A percentile compares a stretch with the other conserved stretches of the same genome.
Evolutionary conservation across 352 stramenopile genomes (phyloP).

Genomic region (Phytophthora tentaculata): DNA sequence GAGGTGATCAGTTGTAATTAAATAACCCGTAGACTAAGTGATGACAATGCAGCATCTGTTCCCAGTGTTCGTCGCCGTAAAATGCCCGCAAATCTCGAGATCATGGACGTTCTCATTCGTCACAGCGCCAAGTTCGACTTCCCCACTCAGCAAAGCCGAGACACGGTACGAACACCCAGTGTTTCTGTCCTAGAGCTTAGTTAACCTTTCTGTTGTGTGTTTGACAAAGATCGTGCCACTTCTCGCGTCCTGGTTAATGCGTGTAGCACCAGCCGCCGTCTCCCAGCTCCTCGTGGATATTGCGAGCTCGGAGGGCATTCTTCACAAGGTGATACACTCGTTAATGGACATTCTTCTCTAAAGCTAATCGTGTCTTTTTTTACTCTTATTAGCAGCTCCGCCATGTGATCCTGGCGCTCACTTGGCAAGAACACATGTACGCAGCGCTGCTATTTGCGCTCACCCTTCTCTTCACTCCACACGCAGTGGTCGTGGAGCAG

Average conservation of each 20-base stretch:
- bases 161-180: slow-evolving; percentile 17
- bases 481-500: slow-evolving; percentile 18
- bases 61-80: slow-evolving; percentile 19
- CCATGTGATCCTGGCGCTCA: slow-evolving; percentile 17
- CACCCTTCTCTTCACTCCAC: slow-evolving; percentile 25
- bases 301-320: slow-evolving; percentile 13
- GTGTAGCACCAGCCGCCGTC: slow-evolving; percentile 4
- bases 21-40: not conserved
- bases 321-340: slow-evolving; percentile 17
- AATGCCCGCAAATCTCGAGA: slow-evolving; percentile 21
- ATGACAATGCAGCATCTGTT: not conserved
- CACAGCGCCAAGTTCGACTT: too few relatives aligned
- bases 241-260: slow-evolving; percentile 1
- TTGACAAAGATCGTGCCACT: slow-evolving; percentile 8
- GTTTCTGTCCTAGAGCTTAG: not conserved
- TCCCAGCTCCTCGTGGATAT: slow-evolving; percentile 19
- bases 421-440: slow-evolving; percentile 19
- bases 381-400: slow-evolving; percentile 9
- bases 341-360: too few relatives aligned
- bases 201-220: too few relatives aligned
- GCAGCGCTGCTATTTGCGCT: slow-evolving; percentile 24
- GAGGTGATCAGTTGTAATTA: not conserved
- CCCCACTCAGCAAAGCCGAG: too few relatives aligned
- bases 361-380: not conserved
- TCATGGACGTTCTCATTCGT: too few relatives aligned